Base-by-base conservation (phyloP, 73 alveolate species). In the Paramecium bursaria region DNA sequence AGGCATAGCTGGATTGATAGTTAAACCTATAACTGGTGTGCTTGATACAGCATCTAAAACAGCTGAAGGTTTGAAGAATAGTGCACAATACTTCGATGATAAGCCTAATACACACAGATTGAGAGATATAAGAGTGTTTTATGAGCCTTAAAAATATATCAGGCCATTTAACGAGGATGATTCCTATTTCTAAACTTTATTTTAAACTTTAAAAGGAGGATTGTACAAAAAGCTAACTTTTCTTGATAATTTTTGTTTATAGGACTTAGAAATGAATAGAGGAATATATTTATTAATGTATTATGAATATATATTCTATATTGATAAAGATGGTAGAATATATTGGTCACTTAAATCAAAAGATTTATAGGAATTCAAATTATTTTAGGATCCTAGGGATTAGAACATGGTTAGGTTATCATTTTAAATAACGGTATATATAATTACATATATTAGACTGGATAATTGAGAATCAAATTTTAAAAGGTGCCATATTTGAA, bases 31-130 rank as follows among this genome's bases (percentile, higher is more conserved):
- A 17, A 86, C 97, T 51, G 97, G 98, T 6, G 90, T 92, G 19
- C 86, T 94, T 52, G 98, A 97, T 85, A 92, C 97, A 30, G 95
- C 98, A 17, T 91, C 98, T 4, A 97, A 97, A 86, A 96, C 99
- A 15, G 92, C 99, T 0, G 99, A 97, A 74, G 99, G 99, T 23
- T 88, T 97, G 10, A 97, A 95, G 73, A 96, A 97, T 91, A 94
- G 97, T 21, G 96, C 97, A 4, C 87, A 93, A 52, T 77, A 86
- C 22, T 88, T 85, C 48, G 95, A 92, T 47, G 96, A 97, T 73
- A 94, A 92, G 74, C 94, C 87, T 39, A 74, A 74, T 19, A 74
- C 90, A 76, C 92, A 92, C 29, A 94, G 99, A 53, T 75, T 91
- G 73, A 93, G 99, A 82, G 77, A 87, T 57, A 98, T 98, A 3